Evolutionary conservation across 2,329 filamentous ascomycete species (phyloP).

Genomic region (Magnaporthiopsis incrustans): DNA sequence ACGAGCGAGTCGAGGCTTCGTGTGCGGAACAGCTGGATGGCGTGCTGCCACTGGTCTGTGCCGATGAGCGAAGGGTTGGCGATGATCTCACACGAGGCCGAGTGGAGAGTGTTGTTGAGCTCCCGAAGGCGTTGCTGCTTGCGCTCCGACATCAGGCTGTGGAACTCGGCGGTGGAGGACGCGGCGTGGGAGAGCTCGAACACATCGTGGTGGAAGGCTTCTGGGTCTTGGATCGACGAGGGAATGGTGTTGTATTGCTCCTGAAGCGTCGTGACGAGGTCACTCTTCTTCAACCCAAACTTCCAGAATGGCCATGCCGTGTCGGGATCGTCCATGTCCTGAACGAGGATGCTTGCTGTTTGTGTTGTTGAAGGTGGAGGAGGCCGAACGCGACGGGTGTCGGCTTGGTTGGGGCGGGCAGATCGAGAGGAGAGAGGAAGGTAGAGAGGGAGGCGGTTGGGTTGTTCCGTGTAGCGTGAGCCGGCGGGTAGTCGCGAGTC

Average conservation of each 20-base stretch:
- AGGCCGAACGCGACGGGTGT: no score
- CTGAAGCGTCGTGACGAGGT: conserved; percentile 49
- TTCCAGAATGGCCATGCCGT: conserved; percentile 53
- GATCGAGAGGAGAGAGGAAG: neutral
- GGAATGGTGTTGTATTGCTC: conserved; percentile 53
- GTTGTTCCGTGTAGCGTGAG: neutral
- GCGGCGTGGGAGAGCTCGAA: conserved; percentile 48
- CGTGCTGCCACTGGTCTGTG: conserved; percentile 50
- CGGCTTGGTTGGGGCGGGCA: neutral
- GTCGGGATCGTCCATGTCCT: conserved; percentile 45
- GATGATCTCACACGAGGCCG: conserved; percentile 52
- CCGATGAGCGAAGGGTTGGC: conserved; percentile 51
- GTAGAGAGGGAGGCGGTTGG: neutral
- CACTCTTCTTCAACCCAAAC: conserved; percentile 52
- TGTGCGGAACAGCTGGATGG: conserved; percentile 51
- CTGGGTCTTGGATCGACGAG: conserved; percentile 48
- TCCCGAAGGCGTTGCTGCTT: conserved; percentile 46
- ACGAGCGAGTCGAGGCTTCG: conserved; percentile 53
- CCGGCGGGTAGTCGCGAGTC: neutral
- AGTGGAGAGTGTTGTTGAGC: conserved; percentile 47
- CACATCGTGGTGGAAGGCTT: conserved; percentile 54
- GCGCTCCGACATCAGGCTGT: conserved; percentile 43
- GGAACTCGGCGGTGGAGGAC: conserved; percentile 43
- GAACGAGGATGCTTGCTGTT: conserved; percentile 6
- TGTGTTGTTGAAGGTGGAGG: neutral